A percentile compares a stretch with the other conserved stretches of the same genome.
phyloP scores from a whole-genome alignment of 2,329 filamentous ascomycete genomes.

The Fusarium avenaceum region DNA sequence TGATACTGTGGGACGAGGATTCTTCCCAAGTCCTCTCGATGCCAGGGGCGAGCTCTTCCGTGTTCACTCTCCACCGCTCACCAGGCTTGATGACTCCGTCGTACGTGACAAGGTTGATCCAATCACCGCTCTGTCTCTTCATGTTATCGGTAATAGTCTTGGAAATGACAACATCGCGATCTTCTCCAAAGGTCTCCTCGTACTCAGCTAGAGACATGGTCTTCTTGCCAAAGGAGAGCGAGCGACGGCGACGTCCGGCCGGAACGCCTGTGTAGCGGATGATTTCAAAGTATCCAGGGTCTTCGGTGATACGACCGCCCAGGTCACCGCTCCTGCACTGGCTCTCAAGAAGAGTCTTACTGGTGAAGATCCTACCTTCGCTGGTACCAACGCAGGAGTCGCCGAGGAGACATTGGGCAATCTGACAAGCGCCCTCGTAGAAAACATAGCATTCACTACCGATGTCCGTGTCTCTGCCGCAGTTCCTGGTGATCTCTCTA shows the following conservation, averaged over 20 bases:
- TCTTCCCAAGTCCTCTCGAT: background rate
- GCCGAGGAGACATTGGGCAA: background rate
- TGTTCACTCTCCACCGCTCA: background rate
- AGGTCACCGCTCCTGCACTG: background rate
- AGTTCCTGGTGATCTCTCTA: background rate
- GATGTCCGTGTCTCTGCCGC: background rate
- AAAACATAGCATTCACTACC: fast-evolving
- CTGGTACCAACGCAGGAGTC: background rate
- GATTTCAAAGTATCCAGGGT: background rate
- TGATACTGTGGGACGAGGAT: background rate
- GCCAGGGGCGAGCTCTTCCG: background rate
- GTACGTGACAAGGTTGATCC: background rate
- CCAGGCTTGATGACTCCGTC: background rate
- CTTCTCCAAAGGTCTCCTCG: too few relatives aligned
- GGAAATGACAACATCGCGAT: background rate
- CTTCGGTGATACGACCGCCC: background rate
- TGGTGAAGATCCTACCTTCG: background rate
- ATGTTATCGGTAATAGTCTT: background rate
- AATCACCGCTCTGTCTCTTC: background rate
- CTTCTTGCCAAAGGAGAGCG: background rate
- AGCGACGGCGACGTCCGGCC: background rate
- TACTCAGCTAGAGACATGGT: background rate
- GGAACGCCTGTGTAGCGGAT: background rate
- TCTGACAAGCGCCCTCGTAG: background rate
- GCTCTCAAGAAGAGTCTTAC: background rate